These are phyloP conservation scores for Trichoderma reesei DNA, from an alignment of 495 filamentous ascomycete genomes.

Conservation along the genomic window DNA sequence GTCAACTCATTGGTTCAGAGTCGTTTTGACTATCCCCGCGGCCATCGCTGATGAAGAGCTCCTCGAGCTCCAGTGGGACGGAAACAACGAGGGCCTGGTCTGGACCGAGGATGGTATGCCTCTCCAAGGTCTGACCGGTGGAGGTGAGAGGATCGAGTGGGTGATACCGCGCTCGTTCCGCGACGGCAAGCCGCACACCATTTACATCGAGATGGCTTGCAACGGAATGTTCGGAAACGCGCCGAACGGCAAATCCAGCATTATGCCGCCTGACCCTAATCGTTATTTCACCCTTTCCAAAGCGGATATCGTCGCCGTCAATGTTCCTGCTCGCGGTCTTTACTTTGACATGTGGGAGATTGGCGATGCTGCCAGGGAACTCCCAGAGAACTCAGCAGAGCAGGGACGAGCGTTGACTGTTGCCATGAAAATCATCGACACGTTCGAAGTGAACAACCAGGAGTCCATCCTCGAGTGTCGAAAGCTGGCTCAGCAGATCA, in stretches of 20 bases:
- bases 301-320: slow-evolving; percentile 85
- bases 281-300: slow-evolving; percentile 63
- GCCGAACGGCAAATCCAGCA: slow-evolving; percentile 61
- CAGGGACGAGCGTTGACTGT: slow-evolving; percentile 75
- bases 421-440: slow-evolving; percentile 78
- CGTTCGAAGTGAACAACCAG: slow-evolving; percentile 71
- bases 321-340: slow-evolving; percentile 71
- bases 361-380: slow-evolving; percentile 74
- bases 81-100: slow-evolving; percentile 80
- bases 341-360: slow-evolving; percentile 95
- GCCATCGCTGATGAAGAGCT: slow-evolving; percentile 61
- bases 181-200: slow-evolving; percentile 75
- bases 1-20: slow-evolving; percentile 97
- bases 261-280: slow-evolving; percentile 80
- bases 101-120: slow-evolving; percentile 84
- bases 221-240: slow-evolving; percentile 98
- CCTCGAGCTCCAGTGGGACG: slow-evolving; percentile 92
- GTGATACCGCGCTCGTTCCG: slow-evolving; percentile 68
- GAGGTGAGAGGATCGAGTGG: slow-evolving; percentile 83
- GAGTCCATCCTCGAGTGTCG: slow-evolving; percentile 69
- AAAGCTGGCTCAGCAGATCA: slow-evolving; percentile 69
- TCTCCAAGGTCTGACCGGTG: slow-evolving; percentile 87
- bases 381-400: slow-evolving; percentile 73
- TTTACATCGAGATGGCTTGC: slow-evolving; percentile 98
- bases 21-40: slow-evolving; percentile 65